Conservation (phyloP, 192 early-diverging fungal species). For the Chytriomyces confervae region DNA sequence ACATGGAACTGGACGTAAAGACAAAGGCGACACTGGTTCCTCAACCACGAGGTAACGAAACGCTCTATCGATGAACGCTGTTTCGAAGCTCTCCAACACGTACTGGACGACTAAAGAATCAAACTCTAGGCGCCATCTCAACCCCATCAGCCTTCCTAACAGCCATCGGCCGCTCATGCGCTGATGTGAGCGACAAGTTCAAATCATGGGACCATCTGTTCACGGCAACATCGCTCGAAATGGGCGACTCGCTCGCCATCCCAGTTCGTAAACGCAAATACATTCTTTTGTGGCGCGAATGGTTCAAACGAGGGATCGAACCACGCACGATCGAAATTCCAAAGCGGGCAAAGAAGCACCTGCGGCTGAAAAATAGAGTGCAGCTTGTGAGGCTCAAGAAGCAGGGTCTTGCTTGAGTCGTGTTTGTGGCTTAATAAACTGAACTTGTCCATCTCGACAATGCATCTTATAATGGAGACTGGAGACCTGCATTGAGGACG, state of each 20-base stretch:
- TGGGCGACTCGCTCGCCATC: slow-evolving; percentile 53
- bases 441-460: too few relatives aligned
- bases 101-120: not conserved
- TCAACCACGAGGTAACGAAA: slow-evolving; percentile 37
- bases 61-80: too few relatives aligned
- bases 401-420: slow-evolving; percentile 51
- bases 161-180: slow-evolving; percentile 51
- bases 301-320: slow-evolving; percentile 53
- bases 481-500: too few relatives aligned
- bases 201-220: slow-evolving; percentile 55
- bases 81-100: not conserved
- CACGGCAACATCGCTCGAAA: slow-evolving; percentile 43
- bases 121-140: slow-evolving; percentile 8
- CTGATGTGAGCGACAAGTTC: slow-evolving; percentile 52
- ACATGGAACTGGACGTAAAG: slow-evolving; percentile 27
- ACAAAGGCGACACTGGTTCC: slow-evolving; percentile 40
- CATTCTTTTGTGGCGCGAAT: slow-evolving; percentile 51
- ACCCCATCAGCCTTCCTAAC: slow-evolving; percentile 43
- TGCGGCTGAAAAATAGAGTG: slow-evolving; percentile 43
- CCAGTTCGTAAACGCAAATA: slow-evolving; percentile 50
- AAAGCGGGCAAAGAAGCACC: slow-evolving; percentile 49
- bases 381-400: slow-evolving; percentile 47
- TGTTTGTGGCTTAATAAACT: not conserved
- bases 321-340: slow-evolving; percentile 43
- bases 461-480: too few relatives aligned